These are phyloP conservation scores for Russula olivacea DNA, from an alignment of 768 basidiomycete genomes.

Conservation along the genomic window DNA sequence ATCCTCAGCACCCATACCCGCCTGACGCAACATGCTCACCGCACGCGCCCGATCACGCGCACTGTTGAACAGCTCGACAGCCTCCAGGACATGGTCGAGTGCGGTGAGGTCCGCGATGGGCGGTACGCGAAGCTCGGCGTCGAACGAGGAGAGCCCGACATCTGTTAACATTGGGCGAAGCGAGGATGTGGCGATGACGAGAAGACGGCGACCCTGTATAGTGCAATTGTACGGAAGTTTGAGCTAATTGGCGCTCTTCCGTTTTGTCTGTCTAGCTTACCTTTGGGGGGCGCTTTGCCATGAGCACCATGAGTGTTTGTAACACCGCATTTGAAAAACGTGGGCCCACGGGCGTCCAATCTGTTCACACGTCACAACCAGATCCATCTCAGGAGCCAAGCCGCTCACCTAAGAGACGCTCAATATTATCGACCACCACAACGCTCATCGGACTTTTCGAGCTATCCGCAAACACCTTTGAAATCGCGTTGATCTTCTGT, in stretches of 20 bases:
- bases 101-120: conserved; percentile 67
- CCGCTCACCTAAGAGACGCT: conserved; percentile 77
- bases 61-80: conserved; percentile 69
- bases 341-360: conserved; percentile 97
- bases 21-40: conserved; percentile 61
- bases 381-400: not conserved
- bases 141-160: conserved; percentile 83
- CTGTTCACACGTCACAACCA: conserved; percentile 37
- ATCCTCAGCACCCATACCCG: conserved; percentile 56
- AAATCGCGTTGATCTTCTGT: conserved; percentile 87
- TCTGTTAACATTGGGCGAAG: conserved; percentile 80
- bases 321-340: conserved; percentile 92
- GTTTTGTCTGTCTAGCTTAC: conserved; percentile 39
- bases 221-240: too few relatives aligned
- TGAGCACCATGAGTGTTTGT: conserved; percentile 83
- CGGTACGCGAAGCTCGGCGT: conserved; percentile 78
- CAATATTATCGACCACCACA: conserved; percentile 91
- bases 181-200: conserved; percentile 91
- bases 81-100: conserved; percentile 71
- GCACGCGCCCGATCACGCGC: conserved; percentile 51
- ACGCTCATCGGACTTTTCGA: conserved; percentile 98
- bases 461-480: conserved; percentile 89
- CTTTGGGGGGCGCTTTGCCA: conserved; percentile 88
- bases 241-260: not conserved
- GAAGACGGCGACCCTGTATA: conserved; percentile 69